Base-by-base conservation (phyloP, 306 rosid genomes). In the Acacia crassicarpa region DNA sequence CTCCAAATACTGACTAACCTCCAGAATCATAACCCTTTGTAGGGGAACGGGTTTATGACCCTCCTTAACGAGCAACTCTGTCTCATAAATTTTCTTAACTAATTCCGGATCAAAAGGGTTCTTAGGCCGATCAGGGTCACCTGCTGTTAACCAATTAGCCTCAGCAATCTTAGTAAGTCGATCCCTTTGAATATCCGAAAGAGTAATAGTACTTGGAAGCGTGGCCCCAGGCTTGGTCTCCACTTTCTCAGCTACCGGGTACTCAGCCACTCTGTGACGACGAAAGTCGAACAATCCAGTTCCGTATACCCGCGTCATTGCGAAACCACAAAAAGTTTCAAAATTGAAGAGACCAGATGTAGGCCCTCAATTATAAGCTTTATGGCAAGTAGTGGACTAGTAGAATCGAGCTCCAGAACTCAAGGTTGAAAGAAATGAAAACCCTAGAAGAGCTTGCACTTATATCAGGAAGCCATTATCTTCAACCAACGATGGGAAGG, bases 261-360 rank as follows among this genome's bases (percentile, higher is more conserved):
- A 95, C 92, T 95, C 99, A 7, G 99, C 99, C 8, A 95, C 99
- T 44, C 90, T 86, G 88, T 95, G 99, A 12, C 98, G 97, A 81
- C 92, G 92, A 89, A 95, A 95, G 80, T 95, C 98, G 82, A 82
- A 95, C 8, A 69, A 80, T 5, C 98, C 99, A 0, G 96, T 92
- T 14, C 99, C 99, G 81, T 95, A 89, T 5, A 95, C 99, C 87
- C 83, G 91, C 78, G 97, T 88, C 99, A 95, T 95, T 48, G 89
- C 16, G 9, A 20, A 25, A 45, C 1, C n/a, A 70, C 54, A 10
- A 12, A 14, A 22, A 12, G 13, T 20, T 35, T 8, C 17, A 61
- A 27, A 38, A 8, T 19, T 19, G 48, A 11, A 69, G 75, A 23
- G 9, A 19, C 19, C 2, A 71, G 25, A 44, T 22, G 38, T 30